Base-by-base conservation (phyloP, 768 basidiomycete species). In the Serendipita sp. region DNA sequence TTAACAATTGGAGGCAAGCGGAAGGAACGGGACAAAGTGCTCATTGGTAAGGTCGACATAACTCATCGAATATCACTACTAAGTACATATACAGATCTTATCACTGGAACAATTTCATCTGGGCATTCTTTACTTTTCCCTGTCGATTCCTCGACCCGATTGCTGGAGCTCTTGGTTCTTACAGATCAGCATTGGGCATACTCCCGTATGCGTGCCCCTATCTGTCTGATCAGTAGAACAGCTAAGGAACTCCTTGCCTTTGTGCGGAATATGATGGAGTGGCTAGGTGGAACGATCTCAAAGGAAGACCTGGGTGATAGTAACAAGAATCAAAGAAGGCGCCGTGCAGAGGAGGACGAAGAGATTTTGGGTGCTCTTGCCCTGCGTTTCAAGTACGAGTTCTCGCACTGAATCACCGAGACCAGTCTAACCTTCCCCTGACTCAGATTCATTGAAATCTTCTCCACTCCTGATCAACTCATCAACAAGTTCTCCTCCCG, bases 171-270 rank as follows among this genome's bases (percentile, higher is more conserved):
- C n/a, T 82, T 99, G 38, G 88, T 98, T 22, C 75, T 99, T 3
- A 82, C 98, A 31, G 96, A 98, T 70, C 93, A 97, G 69, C 93
- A 98, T 70, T 99, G 96, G 96, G 86, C 86, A 63, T 98, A 83
- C 72, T 88, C 88, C 0, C 58, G 81, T 81, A 71, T 88, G 80
- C 72, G 65, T 61, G 69, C 63, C 61, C 96, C 95, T 0, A 89
- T 99, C 38, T 98, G 95, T 71, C 80, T 99, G n/a, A 79, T 98
- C 42, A 89, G 89, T 53, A 81, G 86, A 34, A 94, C 92, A 3
- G 92, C 87, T 2, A 82, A 85, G 65, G 95, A 99, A 73, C 95
- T 96, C 86, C 73, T 96, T 38, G 86, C 88, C 0, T 91, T 93
- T 69, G 90, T 96, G 28, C 76, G 93, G 64, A 94, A 90, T 76